Evolutionary conservation across 2,329 filamentous ascomycete species (phyloP).

Genomic region (Aspergillus sp.): DNA sequence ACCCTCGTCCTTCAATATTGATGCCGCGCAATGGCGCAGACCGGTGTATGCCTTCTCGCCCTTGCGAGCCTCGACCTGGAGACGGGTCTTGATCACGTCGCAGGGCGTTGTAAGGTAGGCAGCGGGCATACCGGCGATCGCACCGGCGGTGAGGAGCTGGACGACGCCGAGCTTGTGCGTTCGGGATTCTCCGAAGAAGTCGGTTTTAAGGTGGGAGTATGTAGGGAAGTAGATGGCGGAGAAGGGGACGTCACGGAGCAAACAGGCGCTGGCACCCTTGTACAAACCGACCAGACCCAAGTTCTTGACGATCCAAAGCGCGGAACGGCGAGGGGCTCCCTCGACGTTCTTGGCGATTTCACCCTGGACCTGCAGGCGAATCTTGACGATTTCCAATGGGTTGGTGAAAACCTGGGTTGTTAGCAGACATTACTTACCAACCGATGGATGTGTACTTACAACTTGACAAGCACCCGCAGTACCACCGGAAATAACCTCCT

Average conservation of each 20-base stretch:
- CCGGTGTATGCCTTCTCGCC: slow-evolving; percentile 86
- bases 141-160: slow-evolving; percentile 90
- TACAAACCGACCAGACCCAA: slow-evolving; percentile 91
- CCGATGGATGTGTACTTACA: slow-evolving; percentile 56
- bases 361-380: slow-evolving; percentile 94
- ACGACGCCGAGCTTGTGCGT: slow-evolving; percentile 86
- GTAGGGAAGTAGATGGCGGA: slow-evolving; percentile 98
- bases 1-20: slow-evolving; percentile 85
- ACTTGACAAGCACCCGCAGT: slow-evolving; percentile 93
- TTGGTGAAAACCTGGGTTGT: slow-evolving; percentile 81
- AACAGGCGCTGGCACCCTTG: slow-evolving; percentile 91
- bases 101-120: slow-evolving; percentile 95
- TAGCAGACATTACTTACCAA: background rate
- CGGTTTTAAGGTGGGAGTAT: slow-evolving; percentile 90
- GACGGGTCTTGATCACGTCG: slow-evolving; percentile 98
- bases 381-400: slow-evolving; percentile 98
- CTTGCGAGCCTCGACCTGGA: slow-evolving; percentile 96
- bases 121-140: slow-evolving; percentile 88
- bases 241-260: slow-evolving; percentile 95
- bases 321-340: slow-evolving; percentile 80
- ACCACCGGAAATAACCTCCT: slow-evolving; percentile 86
- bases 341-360: slow-evolving; percentile 88
- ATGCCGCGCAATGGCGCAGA: slow-evolving; percentile 79
- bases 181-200: slow-evolving; percentile 85
- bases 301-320: slow-evolving; percentile 97